Base-by-base conservation (phyloP, 1,139 yeast genomes). In the Suhomyces wounanorum region DNA sequence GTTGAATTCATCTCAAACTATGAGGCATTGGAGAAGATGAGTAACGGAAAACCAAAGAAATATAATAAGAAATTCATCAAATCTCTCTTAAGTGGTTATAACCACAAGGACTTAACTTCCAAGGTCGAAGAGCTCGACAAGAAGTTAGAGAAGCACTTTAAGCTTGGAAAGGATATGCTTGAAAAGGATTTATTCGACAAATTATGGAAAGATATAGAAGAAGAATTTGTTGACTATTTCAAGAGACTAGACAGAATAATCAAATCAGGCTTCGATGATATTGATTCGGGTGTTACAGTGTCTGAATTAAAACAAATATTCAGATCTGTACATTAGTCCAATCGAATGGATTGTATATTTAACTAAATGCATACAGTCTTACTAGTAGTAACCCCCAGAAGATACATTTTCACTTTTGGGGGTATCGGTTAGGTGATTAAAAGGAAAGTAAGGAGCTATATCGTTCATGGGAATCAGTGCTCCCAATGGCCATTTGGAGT, bases 1-100 rank as follows among this genome's bases (percentile, higher is more conserved):
- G 72, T 80, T 35, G 84, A 83, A 30, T 86, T 88, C 64, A 81
- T 90, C 5, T 78, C 78, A 43, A 89, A 85, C 43, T 82, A 87
- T 45, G 86, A 85, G 50, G 76, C 80, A 2, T 66, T 84, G 25
- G 64, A 76, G 6, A 78, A 75, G 43, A 73, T 76, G 40, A 69
- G 67, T 49, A 67, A 68, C 41, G 77, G 85, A 1, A 79, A 77
- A 55, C 82, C 86, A 55, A 87, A 85, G 57, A 84, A 87, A 25
- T 85, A 83, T 58, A 84, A 82, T 55, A 79, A 79, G 59, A 78
- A 82, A 46, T 78, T 81, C 23, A 70, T 89, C 53, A 82, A 79
- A 55, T 79, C 85, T 37, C 72, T 88, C 18, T 65, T 87, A 37
- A 64, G 77, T 1, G 77, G 78, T 3, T 84, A 83, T 60, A 83